Conservation (phyloP, 164 flowering plant species). For the Nelumbo lutea region DNA sequence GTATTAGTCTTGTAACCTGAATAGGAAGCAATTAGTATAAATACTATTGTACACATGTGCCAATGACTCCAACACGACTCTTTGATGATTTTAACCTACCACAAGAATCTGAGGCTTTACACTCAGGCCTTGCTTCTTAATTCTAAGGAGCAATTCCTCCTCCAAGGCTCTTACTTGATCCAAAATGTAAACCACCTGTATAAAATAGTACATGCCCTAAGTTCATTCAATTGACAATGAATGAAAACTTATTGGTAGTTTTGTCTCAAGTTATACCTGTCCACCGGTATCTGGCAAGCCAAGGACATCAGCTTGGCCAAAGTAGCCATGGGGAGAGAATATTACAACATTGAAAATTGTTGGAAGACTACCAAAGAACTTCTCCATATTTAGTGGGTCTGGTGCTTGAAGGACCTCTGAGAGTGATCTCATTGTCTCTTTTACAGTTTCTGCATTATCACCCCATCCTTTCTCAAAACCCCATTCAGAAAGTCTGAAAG, state of each 20-base stretch:
- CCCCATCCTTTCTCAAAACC: conserved; percentile 99
- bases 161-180: conserved; percentile 96
- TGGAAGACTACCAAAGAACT: conserved; percentile 68
- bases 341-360: conserved; percentile 69
- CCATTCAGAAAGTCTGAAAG: conserved; percentile 63
- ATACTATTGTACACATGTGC: not conserved
- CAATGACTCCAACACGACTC: not conserved
- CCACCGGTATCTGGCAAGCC: conserved; percentile 99
- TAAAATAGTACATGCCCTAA: not conserved
- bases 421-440: conserved; percentile 58
- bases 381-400: conserved; percentile 63
- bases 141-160: conserved; percentile 70
- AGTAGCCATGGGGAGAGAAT: conserved; percentile 89
- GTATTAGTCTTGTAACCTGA: conserved; percentile 89
- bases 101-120: conserved; percentile 86
- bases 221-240: not conserved
- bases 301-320: conserved; percentile 88
- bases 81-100: conserved; percentile 33
- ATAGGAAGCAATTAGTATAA: not conserved
- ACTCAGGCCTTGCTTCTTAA: conserved; percentile 73
- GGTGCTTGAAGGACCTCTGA: conserved; percentile 84
- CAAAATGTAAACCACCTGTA: conserved; percentile 87
- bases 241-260: not conserved
- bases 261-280: conserved; percentile 45
- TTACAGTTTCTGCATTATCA: conserved; percentile 59